Conservation (phyloP, 768 basidiomycete species). For the Rhizopogon sp. region DNA sequence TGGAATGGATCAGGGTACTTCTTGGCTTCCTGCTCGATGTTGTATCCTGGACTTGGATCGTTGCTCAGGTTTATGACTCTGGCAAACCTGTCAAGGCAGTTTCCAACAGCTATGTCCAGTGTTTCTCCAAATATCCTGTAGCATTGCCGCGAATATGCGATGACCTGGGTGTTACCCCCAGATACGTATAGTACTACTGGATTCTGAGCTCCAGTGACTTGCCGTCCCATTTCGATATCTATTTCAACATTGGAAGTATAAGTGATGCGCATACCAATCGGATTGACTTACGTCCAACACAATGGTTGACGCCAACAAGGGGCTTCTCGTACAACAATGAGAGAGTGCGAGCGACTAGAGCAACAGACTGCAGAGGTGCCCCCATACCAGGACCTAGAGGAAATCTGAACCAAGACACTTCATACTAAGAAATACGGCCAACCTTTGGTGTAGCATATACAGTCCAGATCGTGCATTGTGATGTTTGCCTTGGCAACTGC, state of each 20-base stretch:
- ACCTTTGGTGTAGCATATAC: conserved; percentile 98
- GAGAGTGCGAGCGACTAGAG: conserved; percentile 87
- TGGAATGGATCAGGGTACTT: conserved; percentile 41
- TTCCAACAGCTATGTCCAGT: conserved; percentile 98
- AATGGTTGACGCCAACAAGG: conserved; percentile 97
- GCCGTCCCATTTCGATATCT: conserved; percentile 99
- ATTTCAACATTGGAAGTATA: conserved; percentile 1
- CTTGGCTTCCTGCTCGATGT: conserved; percentile 95
- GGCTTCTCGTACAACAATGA: conserved; percentile 87
- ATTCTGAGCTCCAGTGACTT: conserved; percentile 90
- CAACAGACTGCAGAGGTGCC: conserved; percentile 92
- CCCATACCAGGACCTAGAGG: conserved; percentile 96
- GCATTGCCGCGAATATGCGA: conserved; percentile 95
- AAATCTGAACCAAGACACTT: neutral
- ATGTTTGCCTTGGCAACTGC: conserved; percentile 65
- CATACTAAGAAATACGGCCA: conserved; percentile 6
- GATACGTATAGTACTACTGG: conserved; percentile 98
- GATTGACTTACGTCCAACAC: conserved; percentile 79
- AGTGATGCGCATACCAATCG: neutral
- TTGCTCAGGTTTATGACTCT: conserved; percentile 92
- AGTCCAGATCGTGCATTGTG: conserved; percentile 77
- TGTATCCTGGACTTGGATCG: conserved; percentile 94
- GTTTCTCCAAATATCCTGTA: conserved; percentile 99
- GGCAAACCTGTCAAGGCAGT: conserved; percentile 96
- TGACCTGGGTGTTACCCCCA: conserved; percentile 98